Evolutionary conservation across 164 flowering plant genomes (phyloP).

Genomic region (Nymphaea thermarum): DNA sequence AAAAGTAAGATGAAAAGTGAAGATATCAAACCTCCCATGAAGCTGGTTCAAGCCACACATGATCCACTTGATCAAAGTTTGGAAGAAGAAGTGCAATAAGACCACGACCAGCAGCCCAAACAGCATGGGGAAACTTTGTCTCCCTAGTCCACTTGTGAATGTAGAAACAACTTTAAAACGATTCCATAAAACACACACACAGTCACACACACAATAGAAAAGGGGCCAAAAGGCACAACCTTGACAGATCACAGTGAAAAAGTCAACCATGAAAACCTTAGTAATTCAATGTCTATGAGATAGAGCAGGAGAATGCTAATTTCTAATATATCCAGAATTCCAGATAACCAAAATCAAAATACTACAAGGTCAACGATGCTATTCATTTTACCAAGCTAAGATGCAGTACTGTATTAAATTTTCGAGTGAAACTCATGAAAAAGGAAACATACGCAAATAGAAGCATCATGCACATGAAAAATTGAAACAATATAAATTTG

Average conservation of each 20-base stretch:
- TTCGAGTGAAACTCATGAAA: no score
- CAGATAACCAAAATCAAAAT: background rate
- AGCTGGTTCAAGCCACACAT: constrained; percentile 86
- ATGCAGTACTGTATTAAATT: no score
- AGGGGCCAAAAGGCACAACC: constrained; percentile 5
- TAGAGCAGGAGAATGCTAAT: background rate
- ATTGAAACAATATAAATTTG: no score
- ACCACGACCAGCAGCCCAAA: constrained; percentile 99
- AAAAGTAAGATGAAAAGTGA: background rate
- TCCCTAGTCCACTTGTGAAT: constrained; percentile 74
- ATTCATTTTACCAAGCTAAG: no score
- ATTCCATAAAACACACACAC: background rate
- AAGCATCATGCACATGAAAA: no score
- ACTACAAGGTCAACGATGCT: no score
- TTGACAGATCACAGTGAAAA: background rate
- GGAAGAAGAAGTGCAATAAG: constrained; percentile 78
- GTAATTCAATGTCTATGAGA: background rate
- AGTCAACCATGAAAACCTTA: background rate
- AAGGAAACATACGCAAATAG: no score
- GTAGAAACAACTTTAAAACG: background rate
- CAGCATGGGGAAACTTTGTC: constrained; percentile 87
- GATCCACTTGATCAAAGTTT: constrained; percentile 80
- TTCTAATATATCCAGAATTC: background rate
- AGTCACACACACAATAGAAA: background rate
- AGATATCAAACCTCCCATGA: constrained; percentile 74